Conservation (phyloP, 148 eudicot genomes). For the Camellia granthamiana region DNA sequence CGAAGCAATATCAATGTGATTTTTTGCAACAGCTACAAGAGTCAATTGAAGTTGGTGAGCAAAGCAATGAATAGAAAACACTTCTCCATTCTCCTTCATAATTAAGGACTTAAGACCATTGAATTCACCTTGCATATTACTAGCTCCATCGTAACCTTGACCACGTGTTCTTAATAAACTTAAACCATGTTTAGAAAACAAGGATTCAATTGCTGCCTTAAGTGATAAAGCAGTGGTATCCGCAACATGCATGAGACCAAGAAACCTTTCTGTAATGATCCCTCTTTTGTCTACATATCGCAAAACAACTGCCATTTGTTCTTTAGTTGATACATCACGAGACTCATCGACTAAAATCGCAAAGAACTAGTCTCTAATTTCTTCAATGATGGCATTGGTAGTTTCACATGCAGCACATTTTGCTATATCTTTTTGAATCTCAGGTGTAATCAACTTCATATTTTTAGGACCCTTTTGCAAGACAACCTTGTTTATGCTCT, state of each 20-base stretch:
- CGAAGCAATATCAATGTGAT: background rate
- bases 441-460: no score
- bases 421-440: no score
- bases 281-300: no score
- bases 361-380: background rate
- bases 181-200: conserved; percentile 17
- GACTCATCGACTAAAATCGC: background rate
- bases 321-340: background rate
- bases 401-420: background rate
- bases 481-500: background rate
- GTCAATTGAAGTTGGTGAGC: no score
- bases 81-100: background rate
- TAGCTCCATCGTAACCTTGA: conserved; percentile 19
- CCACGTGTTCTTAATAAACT: conserved; percentile 1
- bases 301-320: background rate
- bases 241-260: conserved; percentile 12
- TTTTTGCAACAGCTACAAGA: background rate
- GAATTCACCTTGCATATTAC: background rate
- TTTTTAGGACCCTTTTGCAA: no score
- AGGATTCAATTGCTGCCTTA: background rate
- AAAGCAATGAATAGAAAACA: background rate
- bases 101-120: conserved; percentile 3
- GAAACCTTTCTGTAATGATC: background rate
- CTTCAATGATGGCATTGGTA: background rate
- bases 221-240: conserved; percentile 12